Percentiles rank a stretch among this genome's conserved stretches.
These are phyloP conservation scores for Coemansia sp. DNA, from an alignment of 192 early-diverging fungal genomes.

Conservation along the genomic window DNA sequence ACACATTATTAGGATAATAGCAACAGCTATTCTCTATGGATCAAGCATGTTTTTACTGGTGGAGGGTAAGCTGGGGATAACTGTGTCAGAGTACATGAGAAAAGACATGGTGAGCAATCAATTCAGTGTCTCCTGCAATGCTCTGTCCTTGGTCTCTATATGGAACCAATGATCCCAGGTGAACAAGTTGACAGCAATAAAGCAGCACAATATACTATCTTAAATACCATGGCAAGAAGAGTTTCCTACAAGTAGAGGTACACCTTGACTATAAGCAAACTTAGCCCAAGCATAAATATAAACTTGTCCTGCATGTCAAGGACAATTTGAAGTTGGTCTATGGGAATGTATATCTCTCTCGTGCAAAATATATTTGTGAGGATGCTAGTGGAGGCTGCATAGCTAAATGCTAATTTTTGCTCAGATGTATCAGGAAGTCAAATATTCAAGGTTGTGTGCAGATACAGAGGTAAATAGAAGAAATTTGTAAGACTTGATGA, in stretches of 20 bases:
- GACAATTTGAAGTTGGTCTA: conserved; percentile 39
- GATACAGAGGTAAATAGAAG: no score
- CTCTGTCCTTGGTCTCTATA: conserved; percentile 75
- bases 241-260: conserved; percentile 74
- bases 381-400: background rate
- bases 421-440: no score
- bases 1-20: conserved; percentile 66
- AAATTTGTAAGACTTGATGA: no score
- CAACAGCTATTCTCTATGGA: conserved; percentile 68
- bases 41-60: conserved; percentile 33
- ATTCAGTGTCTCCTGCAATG: conserved; percentile 90
- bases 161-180: conserved; percentile 94
- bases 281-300: conserved; percentile 67
- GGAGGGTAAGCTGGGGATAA: conserved; percentile 74
- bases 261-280: conserved; percentile 70
- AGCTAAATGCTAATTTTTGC: background rate
- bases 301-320: conserved; percentile 68
- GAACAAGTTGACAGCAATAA: conserved; percentile 76
- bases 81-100: conserved; percentile 85
- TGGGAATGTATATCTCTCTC: conserved; percentile 39
- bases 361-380: background rate
- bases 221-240: conserved; percentile 80
- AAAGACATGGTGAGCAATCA: conserved; percentile 82
- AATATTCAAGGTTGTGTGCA: no score
- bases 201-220: conserved; percentile 81